Evolutionary conservation across 345 rosid genomes (phyloP).

Genomic region (Cochlearia excelsa): DNA sequence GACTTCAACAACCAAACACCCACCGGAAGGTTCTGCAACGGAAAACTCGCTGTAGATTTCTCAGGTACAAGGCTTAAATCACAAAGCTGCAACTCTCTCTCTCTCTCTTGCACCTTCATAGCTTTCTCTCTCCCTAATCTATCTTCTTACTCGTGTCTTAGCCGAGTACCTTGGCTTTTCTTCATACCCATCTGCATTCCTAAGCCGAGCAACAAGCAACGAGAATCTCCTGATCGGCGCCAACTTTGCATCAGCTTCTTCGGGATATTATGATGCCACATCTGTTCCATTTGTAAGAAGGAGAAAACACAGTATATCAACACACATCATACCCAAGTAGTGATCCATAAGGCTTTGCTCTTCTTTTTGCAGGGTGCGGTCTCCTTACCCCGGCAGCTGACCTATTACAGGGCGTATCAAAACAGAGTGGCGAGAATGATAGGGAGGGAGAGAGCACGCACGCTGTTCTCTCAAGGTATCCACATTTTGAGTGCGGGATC

Average conservation of each 20-base stretch:
- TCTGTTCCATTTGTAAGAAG: slow-evolving; percentile 58
- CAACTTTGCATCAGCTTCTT: slow-evolving; percentile 90
- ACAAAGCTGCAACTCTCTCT: not conserved
- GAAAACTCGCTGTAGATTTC: slow-evolving; percentile 80
- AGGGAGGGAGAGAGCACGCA: slow-evolving; percentile 49
- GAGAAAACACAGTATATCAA: slow-evolving; percentile 2
- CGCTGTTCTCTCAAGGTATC: slow-evolving; percentile 55
- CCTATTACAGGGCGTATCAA: slow-evolving; percentile 70
- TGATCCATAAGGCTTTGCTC: slow-evolving; percentile 20
- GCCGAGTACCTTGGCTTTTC: slow-evolving; percentile 85
- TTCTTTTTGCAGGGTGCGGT: slow-evolving; percentile 52
- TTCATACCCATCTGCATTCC: slow-evolving; percentile 76
- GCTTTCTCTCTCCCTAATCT: slow-evolving; percentile 11
- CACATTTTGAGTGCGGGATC: slow-evolving; percentile 84
- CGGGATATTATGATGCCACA: slow-evolving; percentile 69
- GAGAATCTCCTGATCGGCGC: slow-evolving; percentile 59
- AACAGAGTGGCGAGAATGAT: slow-evolving; percentile 50
- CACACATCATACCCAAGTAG: slow-evolving; percentile 11
- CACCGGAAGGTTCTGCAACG: slow-evolving; percentile 91
- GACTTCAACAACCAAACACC: slow-evolving; percentile 67
- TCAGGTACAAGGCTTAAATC: slow-evolving; percentile 41
- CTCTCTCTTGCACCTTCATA: not conserved
- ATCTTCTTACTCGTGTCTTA: slow-evolving; percentile 34
- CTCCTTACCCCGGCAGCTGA: slow-evolving; percentile 69
- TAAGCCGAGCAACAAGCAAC: slow-evolving; percentile 61